phyloP scores from a whole-genome alignment of 139 green algal species.

The Limnomonas spitsbergensis region DNA sequence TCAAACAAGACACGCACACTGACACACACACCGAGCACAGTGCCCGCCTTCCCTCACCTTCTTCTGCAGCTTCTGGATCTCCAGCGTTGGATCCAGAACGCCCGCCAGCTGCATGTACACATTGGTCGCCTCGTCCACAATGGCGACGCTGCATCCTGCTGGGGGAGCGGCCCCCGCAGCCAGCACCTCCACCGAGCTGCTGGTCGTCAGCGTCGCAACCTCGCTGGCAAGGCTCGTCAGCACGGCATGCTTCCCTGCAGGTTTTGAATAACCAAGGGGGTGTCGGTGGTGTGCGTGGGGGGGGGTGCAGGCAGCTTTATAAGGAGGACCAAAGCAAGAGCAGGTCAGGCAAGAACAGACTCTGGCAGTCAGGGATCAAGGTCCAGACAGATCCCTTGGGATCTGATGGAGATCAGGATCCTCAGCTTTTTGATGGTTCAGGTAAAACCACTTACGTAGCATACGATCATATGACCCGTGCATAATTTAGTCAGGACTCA shows the following conservation, averaged over 20 bases:
- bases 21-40: no score
- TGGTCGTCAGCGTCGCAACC: constrained; percentile 59
- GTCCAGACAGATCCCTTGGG: no score
- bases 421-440: no score
- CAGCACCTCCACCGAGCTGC: constrained; percentile 40
- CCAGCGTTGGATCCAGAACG: constrained; percentile 83
- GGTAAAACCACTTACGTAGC: no score
- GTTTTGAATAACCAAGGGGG: no score
- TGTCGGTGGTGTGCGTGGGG: neutral
- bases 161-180: constrained; percentile 44
- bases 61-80: constrained; percentile 88
- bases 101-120: constrained; percentile 73
- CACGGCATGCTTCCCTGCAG: constrained; percentile 29
- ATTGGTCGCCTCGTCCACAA: constrained; percentile 79
- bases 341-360: neutral
- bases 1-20: no score
- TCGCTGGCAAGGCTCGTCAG: constrained; percentile 38
- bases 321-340: neutral
- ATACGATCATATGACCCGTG: no score
- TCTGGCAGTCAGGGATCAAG: no score
- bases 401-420: no score
- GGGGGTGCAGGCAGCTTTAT: no score
- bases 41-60: constrained; percentile 63
- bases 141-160: constrained; percentile 69
- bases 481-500: no score